Evolutionary conservation across 495 filamentous ascomycete species (phyloP).

Genomic region (Xylaria palmicola): DNA sequence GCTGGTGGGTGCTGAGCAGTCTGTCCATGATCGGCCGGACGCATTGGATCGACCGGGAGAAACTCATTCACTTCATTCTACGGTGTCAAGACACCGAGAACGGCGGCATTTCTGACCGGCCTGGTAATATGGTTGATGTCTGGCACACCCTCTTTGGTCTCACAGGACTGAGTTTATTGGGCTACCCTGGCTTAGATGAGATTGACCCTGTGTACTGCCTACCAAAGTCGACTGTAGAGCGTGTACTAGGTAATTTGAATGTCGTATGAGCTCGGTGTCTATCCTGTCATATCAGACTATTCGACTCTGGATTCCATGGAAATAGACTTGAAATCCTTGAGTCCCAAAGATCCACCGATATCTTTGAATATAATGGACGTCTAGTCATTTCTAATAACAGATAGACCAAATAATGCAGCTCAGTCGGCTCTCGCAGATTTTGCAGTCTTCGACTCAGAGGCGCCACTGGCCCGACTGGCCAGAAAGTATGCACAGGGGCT

Average conservation of each 20-base stretch:
- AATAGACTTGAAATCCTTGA: too few relatives aligned
- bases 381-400: too few relatives aligned
- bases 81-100: conserved; percentile 80
- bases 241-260: conserved; percentile 45
- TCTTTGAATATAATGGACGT: too few relatives aligned
- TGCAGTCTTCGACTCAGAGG: too few relatives aligned
- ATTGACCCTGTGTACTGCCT: conserved; percentile 90
- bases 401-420: too few relatives aligned
- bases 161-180: conserved; percentile 81
- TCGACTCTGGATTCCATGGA: not conserved
- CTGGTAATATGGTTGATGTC: conserved; percentile 93
- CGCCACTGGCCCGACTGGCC: too few relatives aligned
- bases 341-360: too few relatives aligned
- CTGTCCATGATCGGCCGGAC: conserved; percentile 83
- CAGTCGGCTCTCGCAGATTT: too few relatives aligned
- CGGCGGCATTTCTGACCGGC: conserved; percentile 87
- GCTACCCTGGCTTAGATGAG: conserved; percentile 69
- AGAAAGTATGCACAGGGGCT: too few relatives aligned
- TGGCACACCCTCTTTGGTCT: conserved; percentile 92
- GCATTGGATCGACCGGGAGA: conserved; percentile 85
- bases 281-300: not conserved
- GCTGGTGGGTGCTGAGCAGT: conserved; percentile 94
- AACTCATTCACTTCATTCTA: conserved; percentile 77
- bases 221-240: conserved; percentile 63
- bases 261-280: not conserved